These are phyloP conservation scores for Curvularia verruculosa DNA, from an alignment of 2,329 filamentous ascomycete species.

Conservation along the genomic window DNA sequence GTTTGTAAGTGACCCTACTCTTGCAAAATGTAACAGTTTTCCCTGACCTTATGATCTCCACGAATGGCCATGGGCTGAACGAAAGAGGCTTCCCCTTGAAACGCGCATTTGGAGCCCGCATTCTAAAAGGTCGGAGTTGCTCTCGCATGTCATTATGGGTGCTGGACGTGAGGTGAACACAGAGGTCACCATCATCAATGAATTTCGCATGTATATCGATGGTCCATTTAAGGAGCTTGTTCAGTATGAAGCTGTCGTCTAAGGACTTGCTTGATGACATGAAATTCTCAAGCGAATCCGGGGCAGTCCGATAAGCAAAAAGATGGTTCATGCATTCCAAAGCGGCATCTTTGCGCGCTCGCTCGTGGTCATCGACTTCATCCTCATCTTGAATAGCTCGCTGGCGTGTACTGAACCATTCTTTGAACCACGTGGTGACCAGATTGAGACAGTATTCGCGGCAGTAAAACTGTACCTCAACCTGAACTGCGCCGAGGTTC, in stretches of 20 bases:
- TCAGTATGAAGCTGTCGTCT: constrained; percentile 1
- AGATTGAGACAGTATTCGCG: constrained; percentile 6
- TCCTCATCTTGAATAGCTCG: constrained; percentile 10
- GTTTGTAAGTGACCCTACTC: neutral
- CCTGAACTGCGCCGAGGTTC: constrained; percentile 13
- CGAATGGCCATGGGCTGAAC: constrained; percentile 33
- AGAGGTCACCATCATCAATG: constrained; percentile 5
- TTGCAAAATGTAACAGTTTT: neutral
- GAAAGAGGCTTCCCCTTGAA: constrained; percentile 18
- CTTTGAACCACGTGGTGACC: constrained; percentile 6
- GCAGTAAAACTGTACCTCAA: constrained; percentile 23
- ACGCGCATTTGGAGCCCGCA: constrained; percentile 5
- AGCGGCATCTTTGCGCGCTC: constrained; percentile 5
- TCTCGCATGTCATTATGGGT: constrained; percentile 19
- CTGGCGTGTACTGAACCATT: constrained; percentile 6
- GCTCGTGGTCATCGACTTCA: constrained; percentile 10
- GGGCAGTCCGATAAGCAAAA: constrained; percentile 9
- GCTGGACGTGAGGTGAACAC: constrained; percentile 6
- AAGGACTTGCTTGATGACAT: constrained; percentile 11
- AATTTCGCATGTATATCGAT: constrained; percentile 11
- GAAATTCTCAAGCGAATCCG: constrained; percentile 13
- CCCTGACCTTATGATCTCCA: constrained; percentile 19
- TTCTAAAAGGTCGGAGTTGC: constrained; percentile 21
- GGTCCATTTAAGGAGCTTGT: constrained; percentile 20
- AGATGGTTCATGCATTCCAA: constrained; percentile 7